Evolutionary conservation across 441 rosid genomes (phyloP).

Genomic region (Gossypium schwendimanii): DNA sequence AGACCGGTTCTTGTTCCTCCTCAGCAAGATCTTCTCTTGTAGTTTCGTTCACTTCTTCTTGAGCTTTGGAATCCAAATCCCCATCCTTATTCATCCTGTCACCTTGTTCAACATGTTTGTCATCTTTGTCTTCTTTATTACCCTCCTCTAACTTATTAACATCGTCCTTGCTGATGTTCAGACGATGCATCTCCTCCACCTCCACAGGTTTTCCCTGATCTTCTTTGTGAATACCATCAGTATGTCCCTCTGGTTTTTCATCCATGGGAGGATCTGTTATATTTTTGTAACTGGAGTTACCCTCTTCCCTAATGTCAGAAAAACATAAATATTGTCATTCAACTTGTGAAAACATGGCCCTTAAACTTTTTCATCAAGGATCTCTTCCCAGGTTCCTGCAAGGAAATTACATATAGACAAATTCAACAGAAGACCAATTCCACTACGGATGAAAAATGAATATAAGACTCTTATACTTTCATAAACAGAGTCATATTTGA

Average conservation of each 20-base stretch:
- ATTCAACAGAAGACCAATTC: background rate
- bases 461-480: background rate
- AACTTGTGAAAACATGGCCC: constrained; percentile 17
- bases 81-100: constrained; percentile 20
- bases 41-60: constrained; percentile 25
- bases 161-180: constrained; percentile 19
- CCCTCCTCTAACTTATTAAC: constrained; percentile 2
- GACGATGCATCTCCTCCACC: constrained; percentile 23
- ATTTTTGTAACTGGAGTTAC: constrained; percentile 5
- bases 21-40: constrained; percentile 21
- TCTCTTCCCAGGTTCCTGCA: constrained; percentile 18
- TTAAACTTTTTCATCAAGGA: constrained; percentile 2
- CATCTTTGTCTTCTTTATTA: constrained; percentile 13
- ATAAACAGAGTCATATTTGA: background rate
- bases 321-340: constrained; percentile 4
- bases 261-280: constrained; percentile 14
- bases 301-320: constrained; percentile 25
- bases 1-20: constrained; percentile 37
- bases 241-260: constrained; percentile 22
- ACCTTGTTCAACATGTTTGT: constrained; percentile 16
- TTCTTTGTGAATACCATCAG: constrained; percentile 15
- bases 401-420: background rate
- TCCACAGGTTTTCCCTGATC: constrained; percentile 15
- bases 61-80: constrained; percentile 22
- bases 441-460: background rate